phyloP scores from a whole-genome alignment of 176 grass and related monocot genomes.

The Calamus simplicifolius region DNA sequence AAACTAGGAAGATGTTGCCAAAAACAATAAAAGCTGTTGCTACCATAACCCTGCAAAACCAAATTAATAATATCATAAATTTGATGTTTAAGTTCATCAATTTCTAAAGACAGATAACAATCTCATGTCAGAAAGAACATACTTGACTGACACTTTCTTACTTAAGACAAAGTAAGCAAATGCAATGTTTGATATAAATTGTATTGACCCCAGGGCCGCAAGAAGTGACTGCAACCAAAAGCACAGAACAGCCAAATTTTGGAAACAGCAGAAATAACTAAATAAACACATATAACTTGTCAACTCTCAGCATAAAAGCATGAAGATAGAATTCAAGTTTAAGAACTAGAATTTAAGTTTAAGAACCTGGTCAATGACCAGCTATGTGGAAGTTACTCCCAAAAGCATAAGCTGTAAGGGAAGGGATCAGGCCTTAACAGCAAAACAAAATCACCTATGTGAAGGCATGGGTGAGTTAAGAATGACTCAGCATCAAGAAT shows the following conservation, averaged over 20 bases:
- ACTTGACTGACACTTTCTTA: constrained; percentile 89
- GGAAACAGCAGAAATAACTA: neutral
- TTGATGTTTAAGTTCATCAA: neutral
- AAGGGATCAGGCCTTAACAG: too few relatives aligned
- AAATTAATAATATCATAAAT: constrained; percentile 15
- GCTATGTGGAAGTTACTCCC: too few relatives aligned
- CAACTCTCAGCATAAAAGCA: too few relatives aligned
- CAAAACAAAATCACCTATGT: too few relatives aligned
- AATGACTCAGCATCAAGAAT: too few relatives aligned
- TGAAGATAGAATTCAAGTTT: too few relatives aligned
- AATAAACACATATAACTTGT: too few relatives aligned
- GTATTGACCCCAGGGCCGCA: constrained; percentile 95
- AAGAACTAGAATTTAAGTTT: too few relatives aligned
- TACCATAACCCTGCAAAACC: constrained; percentile 79
- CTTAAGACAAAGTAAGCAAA: constrained; percentile 95
- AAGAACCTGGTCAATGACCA: too few relatives aligned
- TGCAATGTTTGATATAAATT: constrained; percentile 95
- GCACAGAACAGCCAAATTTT: constrained; percentile 22
- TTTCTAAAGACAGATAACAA: constrained; percentile 5
- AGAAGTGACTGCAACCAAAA: constrained; percentile 89
- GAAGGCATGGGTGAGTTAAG: too few relatives aligned
- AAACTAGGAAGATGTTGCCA: constrained; percentile 92
- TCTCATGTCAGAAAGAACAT: constrained; percentile 37
- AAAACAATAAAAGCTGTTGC: constrained; percentile 94
- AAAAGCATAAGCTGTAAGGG: too few relatives aligned